phyloP scores from a whole-genome alignment of 148 eudicot genomes.

The Nepenthes mirabilis region DNA sequence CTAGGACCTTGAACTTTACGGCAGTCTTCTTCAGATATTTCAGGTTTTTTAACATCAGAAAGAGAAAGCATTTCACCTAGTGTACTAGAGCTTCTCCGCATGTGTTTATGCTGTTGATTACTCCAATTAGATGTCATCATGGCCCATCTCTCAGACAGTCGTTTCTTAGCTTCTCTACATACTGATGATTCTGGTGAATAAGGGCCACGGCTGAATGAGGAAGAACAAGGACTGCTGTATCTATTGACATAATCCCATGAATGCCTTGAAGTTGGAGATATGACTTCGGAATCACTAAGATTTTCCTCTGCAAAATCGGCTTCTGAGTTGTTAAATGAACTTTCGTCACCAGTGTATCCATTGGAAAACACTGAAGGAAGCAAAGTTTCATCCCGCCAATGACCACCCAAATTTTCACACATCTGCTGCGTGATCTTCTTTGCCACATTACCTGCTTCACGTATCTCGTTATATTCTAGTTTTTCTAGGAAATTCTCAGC shows the following conservation, averaged over 20 bases:
- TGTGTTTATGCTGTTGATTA: conserved; percentile 43
- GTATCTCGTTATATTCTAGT: conserved; percentile 37
- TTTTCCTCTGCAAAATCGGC: conserved; percentile 47
- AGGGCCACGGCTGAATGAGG: conserved; percentile 68
- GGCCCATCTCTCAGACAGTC: conserved; percentile 98
- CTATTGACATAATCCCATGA: conserved; percentile 86
- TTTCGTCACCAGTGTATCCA: conserved; percentile 82
- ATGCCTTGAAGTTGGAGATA: conserved; percentile 74
- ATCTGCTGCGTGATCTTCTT: conserved; percentile 57
- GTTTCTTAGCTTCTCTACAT: conserved; percentile 90
- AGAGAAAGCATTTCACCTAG: conserved; percentile 99
- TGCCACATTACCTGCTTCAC: conserved; percentile 62
- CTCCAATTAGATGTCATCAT: conserved; percentile 59
- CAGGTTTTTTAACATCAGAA: conserved; percentile 53
- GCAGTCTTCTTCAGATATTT: conserved; percentile 22
- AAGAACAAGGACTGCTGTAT: conserved; percentile 48
- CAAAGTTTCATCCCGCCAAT: conserved; percentile 57
- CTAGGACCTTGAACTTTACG: conserved; percentile 27
- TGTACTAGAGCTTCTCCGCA: conserved; percentile 68
- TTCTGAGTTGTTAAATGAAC: conserved; percentile 73
- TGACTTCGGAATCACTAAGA: conserved; percentile 70
- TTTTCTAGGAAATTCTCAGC: conserved; percentile 19
- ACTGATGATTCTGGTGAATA: conserved; percentile 90
- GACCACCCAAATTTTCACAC: conserved; percentile 46
- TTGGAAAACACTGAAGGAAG: conserved; percentile 70